Base-by-base conservation (phyloP, 768 basidiomycete genomes). In the Macrolepiota fuliginosa region DNA sequence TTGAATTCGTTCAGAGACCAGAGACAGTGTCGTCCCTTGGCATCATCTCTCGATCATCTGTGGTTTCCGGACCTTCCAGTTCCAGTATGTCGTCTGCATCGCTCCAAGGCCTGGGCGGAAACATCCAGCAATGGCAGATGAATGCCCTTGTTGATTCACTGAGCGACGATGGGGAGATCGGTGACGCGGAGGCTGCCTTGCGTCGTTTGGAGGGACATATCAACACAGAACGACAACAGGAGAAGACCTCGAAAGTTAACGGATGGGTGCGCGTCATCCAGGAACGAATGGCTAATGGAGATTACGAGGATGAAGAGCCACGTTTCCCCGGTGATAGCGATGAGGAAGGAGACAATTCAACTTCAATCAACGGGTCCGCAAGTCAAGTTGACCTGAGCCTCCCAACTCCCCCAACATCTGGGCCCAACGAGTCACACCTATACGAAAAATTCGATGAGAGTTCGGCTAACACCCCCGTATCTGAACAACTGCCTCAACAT, bases 171-270 rank as follows among this genome's bases (percentile, higher is more conserved):
- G 90, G 82, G 24, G 92, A 88, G 61, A 80, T 75, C 17, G 92
- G 92, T 1, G 93, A 91, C 66, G 89, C 91, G 17, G 92, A 94
- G 35, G 90, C 86, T 6, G 94, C 95, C 17, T 71, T 97, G 64
- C 79, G 83, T 24, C 79, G 90, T 12, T 81, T 97, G 40, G 94
- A 96, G 72, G 95, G 94, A 0, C 87, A 93, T 70, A 91, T 95
- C 57, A 92, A 93, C 70, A 83, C 83, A 0, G 78, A 85, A 62
- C 82, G 83, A 68, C 84, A 89, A 69, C 79, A 84, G 64, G 89
- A 86, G 65, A 92, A 88, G 67, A 83, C 82, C 37, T 80, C 80
- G 52, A 92, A 93, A 70, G 91, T 95, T 3, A 87, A 94, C 69
- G 85, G 86, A 2, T 94, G 92, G 92, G 85, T 93, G 52, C 82